Percentiles rank a stretch among this genome's conserved stretches.
phyloP scores from a whole-genome alignment of 225 moss, liverwort and hornwort genomes.

The Pseudisothecium myosuroides region DNA sequence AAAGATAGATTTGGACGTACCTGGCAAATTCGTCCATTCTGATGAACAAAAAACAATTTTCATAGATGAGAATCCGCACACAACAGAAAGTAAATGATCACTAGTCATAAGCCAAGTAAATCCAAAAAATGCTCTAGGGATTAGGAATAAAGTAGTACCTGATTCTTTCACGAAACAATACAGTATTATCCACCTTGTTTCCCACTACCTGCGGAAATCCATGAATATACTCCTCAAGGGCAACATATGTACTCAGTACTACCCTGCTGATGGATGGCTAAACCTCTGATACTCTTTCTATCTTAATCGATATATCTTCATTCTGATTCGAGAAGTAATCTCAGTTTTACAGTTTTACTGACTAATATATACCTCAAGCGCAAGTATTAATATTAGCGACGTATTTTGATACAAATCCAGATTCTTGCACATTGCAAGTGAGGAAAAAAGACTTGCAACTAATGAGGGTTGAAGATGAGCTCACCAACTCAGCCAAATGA shows the following conservation, averaged over 20 bases:
- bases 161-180: constrained; percentile 77
- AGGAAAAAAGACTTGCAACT: neutral
- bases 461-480: neutral
- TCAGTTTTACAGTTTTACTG: neutral
- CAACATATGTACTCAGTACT: neutral
- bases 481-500: constrained; percentile 89
- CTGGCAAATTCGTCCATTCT: constrained; percentile 82
- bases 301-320: neutral
- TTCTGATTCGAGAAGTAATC: neutral
- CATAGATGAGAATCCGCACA: neutral
- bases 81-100: neutral
- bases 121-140: neutral
- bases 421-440: neutral
- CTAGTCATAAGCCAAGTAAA: neutral
- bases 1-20: constrained; percentile 9
- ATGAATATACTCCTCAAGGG: neutral
- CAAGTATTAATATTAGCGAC: neutral
- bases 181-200: constrained; percentile 44
- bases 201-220: constrained; percentile 55
- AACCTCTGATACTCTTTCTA: neutral
- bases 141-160: constrained; percentile 33
- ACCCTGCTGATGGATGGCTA: neutral
- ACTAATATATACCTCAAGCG: neutral
- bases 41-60: neutral
- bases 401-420: neutral